These are phyloP conservation scores for Phytophthora hybrid DNA, from an alignment of 352 stramenopile genomes.

Conservation along the genomic window DNA sequence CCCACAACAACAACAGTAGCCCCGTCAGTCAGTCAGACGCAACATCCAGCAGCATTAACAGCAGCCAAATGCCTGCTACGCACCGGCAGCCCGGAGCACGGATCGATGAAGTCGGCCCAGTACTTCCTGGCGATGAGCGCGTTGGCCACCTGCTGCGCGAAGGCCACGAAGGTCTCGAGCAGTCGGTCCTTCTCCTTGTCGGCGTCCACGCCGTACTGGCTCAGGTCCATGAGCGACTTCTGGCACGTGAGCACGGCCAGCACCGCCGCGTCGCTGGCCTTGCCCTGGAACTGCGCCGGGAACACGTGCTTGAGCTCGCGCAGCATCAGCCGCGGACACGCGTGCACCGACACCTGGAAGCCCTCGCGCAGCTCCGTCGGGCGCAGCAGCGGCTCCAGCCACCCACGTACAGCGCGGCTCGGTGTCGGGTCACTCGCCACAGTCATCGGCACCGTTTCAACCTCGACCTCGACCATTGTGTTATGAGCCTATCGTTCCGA, in stretches of 20 bases:
- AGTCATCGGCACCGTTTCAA: not conserved
- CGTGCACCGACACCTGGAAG: constrained; percentile 87
- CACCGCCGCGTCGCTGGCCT: constrained; percentile 46
- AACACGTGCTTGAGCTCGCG: constrained; percentile 88
- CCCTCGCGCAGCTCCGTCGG: constrained; percentile 67
- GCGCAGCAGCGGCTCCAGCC: constrained; percentile 52
- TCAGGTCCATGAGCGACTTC: constrained; percentile 93
- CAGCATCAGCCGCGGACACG: constrained; percentile 72
- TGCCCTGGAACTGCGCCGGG: constrained; percentile 55
- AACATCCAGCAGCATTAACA: not conserved
- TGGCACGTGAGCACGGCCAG: constrained; percentile 96
- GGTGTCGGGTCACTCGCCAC: not conserved
- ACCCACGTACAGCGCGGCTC: constrained; percentile 26
- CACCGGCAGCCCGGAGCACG: constrained; percentile 95
- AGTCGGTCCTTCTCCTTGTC: constrained; percentile 96
- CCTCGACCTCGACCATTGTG: constrained; percentile 20
- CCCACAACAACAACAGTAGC: no score
- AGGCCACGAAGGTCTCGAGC: constrained; percentile 96
- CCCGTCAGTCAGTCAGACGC: no score
- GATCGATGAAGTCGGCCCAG: constrained; percentile 98
- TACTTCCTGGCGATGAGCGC: constrained; percentile 79
- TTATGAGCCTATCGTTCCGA: constrained; percentile 9
- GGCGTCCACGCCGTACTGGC: constrained; percentile 94
- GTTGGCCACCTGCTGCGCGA: constrained; percentile 90
- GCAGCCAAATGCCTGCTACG: constrained; percentile 10